phyloP scores from a whole-genome alignment of 208 protist species.

The Leishmania mexicana region DNA sequence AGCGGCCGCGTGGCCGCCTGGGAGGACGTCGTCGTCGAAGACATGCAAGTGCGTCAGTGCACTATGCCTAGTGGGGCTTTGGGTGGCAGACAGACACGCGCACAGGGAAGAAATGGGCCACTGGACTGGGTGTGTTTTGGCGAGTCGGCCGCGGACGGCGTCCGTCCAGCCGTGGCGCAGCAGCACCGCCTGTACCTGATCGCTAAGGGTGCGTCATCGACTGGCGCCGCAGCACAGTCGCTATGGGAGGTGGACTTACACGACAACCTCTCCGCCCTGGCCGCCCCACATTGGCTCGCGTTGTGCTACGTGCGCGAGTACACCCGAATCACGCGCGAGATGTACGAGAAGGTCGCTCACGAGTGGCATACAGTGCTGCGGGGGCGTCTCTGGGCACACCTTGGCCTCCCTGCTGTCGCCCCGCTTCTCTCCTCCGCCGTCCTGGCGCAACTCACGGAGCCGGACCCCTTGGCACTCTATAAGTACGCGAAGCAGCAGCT shows the following conservation, averaged over 20 bases:
- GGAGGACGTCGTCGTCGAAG: constrained; percentile 9
- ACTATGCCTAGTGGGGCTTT: background rate
- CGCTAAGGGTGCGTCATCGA: background rate
- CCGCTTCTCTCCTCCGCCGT: constrained; percentile 56
- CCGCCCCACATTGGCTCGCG: constrained; percentile 29
- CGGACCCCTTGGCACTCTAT: constrained; percentile 26
- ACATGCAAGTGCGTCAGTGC: constrained; percentile 26
- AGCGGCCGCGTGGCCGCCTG: constrained; percentile 6
- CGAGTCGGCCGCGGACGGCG: background rate
- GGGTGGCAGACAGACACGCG: background rate
- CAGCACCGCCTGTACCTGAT: constrained; percentile 20
- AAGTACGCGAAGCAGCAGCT: constrained; percentile 41
- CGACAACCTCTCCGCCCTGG: constrained; percentile 27
- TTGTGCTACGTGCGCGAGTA: constrained; percentile 59
- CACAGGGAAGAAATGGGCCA: background rate
- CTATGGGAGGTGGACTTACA: constrained; percentile 39
- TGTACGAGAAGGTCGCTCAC: constrained; percentile 21
- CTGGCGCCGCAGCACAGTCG: constrained; percentile 1
- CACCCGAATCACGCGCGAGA: constrained; percentile 38
- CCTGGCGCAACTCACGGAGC: constrained; percentile 54
- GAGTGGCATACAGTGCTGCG: constrained; percentile 37
- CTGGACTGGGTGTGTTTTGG: background rate
- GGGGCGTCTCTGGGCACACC: constrained; percentile 19
- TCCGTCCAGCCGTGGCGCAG: constrained; percentile 13
- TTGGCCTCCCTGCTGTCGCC: constrained; percentile 45